These are phyloP conservation scores for Chaetomium cochliodes DNA, from an alignment of 495 filamentous ascomycete genomes.

Conservation along the genomic window DNA sequence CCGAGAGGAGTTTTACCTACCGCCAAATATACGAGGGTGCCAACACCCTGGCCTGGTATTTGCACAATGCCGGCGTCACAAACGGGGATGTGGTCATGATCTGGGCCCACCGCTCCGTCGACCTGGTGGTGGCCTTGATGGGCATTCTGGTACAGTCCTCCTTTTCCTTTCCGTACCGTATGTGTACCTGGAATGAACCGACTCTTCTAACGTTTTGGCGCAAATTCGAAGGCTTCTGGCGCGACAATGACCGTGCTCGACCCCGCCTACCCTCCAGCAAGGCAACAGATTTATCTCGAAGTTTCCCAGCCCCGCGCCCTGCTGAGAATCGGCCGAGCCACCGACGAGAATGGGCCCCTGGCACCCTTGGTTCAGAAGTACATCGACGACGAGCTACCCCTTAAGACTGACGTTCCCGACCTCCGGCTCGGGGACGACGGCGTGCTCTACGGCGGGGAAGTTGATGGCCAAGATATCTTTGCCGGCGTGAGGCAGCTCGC, in stretches of 20 bases:
- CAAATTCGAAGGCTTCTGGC: slow-evolving; percentile 50
- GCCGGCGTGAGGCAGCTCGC: slow-evolving; percentile 52
- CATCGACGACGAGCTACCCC: slow-evolving; percentile 67
- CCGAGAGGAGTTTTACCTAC: slow-evolving; percentile 76
- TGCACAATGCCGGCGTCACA: slow-evolving; percentile 68
- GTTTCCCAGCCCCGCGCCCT: slow-evolving; percentile 79
- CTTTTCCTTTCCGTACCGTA: background rate
- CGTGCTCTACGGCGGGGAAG: slow-evolving; percentile 63
- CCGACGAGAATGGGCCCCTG: slow-evolving; percentile 68
- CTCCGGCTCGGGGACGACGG: slow-evolving; percentile 74
- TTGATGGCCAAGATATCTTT: slow-evolving; percentile 67
- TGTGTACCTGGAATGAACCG: background rate
- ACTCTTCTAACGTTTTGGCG: slow-evolving; percentile 3
- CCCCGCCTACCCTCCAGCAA: slow-evolving; percentile 80
- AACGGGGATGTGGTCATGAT: slow-evolving; percentile 92
- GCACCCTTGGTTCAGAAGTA: slow-evolving; percentile 68
- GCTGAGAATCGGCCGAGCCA: slow-evolving; percentile 77
- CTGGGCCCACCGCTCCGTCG: slow-evolving; percentile 77
- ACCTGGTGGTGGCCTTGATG: slow-evolving; percentile 66
- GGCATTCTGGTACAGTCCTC: slow-evolving; percentile 48
- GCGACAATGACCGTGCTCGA: slow-evolving; percentile 83
- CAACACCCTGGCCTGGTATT: slow-evolving; percentile 75
- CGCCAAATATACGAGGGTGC: slow-evolving; percentile 82
- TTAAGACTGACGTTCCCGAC: slow-evolving; percentile 75
- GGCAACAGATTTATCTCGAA: slow-evolving; percentile 89